Evolutionary conservation across 148 eudicot genomes (phyloP), one percentile per base, ranked within the genome.

Genomic region (Fagopyrum homotropicum): DNA sequence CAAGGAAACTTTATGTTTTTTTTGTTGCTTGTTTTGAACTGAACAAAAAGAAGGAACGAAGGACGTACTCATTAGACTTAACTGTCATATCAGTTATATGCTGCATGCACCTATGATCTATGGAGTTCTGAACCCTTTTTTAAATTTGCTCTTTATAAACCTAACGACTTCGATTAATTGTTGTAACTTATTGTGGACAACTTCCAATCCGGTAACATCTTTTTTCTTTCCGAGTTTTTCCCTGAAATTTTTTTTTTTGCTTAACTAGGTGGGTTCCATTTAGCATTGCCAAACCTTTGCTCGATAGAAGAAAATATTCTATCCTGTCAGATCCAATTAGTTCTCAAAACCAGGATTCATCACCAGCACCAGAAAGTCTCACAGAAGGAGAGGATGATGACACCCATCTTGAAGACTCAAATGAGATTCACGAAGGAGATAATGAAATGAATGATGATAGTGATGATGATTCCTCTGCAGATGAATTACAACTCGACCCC

Each of bases 201-300:
- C 46, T 66, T 43, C 22, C 72, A 64, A 50, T 44, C 14, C 12
- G 10, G 3, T 17, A 9, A 57, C 19, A 76, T 77, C 4, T 16
- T 45, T 22, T 68, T 52, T 30, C 75, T 75, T 60, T 4, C 45
- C 1, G 2, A 35, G 72, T 59, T 79, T 35, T 71, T 47, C 59
- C 45, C 76, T 75, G 59, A 11, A 61, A 73, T 60, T 63, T 35
- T 66, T 40, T 9, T 66, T 4, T 40, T 45, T 15, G 45, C 79
- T 40, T 79, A 35, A 72, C 46, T 79, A 95, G 99, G 89, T 95
- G 99, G 99, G 85, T 92, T 69, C 79, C 83, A 45, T 90, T 80
- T 73, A 85, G 86, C 77, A 72, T 82, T 45, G 92, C 87, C 17
- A 89, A 86, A 79, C 91, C 88, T 0, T 70, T 87, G 84, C 94